Evolutionary conservation across 495 filamentous ascomycete genomes (phyloP).

Genomic region (Friedmanniomyces endolithicus): DNA sequence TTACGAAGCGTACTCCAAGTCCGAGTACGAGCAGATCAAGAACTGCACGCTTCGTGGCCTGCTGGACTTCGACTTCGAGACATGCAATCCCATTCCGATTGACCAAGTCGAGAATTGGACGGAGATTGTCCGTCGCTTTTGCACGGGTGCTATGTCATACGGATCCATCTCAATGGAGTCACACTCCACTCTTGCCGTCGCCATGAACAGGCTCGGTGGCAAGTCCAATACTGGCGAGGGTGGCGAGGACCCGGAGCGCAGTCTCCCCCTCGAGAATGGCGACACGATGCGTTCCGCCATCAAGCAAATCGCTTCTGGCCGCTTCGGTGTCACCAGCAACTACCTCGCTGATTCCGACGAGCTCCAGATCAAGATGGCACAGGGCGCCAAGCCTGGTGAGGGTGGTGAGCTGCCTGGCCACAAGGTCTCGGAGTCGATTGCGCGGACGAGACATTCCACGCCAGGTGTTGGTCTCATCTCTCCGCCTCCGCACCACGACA

Average conservation of each 20-base stretch:
- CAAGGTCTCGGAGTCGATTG: constrained; percentile 95
- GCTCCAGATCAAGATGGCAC: constrained; percentile 99
- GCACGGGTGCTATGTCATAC: constrained; percentile 99
- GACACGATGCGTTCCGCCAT: constrained; percentile 98
- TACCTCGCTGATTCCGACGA: constrained; percentile 98
- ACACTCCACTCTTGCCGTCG: constrained; percentile 91
- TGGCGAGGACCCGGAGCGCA: constrained; percentile 92
- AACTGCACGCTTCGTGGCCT: constrained; percentile 91
- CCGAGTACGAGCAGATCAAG: constrained; percentile 96
- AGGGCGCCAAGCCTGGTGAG: constrained; percentile 97
- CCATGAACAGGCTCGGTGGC: constrained; percentile 95
- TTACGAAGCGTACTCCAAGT: constrained; percentile 91
- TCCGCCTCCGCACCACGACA: constrained; percentile 97
- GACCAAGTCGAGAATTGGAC: constrained; percentile 99
- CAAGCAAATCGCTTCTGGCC: constrained; percentile 95
- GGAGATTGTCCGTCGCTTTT: constrained; percentile 93
- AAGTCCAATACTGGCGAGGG: constrained; percentile 99
- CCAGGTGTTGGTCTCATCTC: constrained; percentile 97
- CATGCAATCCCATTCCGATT: constrained; percentile 74
- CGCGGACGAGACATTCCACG: constrained; percentile 93
- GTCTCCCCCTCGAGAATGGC: constrained; percentile 73
- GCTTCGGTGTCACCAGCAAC: constrained; percentile 95
- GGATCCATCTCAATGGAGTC: constrained; percentile 99
- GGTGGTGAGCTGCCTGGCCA: constrained; percentile 96
- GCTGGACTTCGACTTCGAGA: constrained; percentile 96